Percentiles rank a stretch among this genome's conserved stretches.
phyloP scores from a whole-genome alignment of 208 protist genomes.

The Acanthamoeba sp. region DNA sequence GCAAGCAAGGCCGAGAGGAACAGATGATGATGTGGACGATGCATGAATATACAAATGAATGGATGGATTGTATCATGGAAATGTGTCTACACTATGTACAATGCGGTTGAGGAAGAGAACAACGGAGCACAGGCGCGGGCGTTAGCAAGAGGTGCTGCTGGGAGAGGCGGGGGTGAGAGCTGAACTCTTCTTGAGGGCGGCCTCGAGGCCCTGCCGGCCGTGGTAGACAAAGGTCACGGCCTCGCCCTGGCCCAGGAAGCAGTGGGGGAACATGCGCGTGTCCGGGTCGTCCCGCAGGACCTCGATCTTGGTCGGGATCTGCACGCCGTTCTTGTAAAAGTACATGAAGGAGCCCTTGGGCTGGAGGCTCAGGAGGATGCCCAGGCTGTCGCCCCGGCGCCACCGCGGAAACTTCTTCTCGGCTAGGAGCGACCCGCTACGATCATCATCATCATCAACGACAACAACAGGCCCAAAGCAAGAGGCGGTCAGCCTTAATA shows the following conservation, averaged over 20 bases:
- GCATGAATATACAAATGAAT: too few species aligned
- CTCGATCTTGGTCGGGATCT: not conserved
- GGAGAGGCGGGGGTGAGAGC: too few species aligned
- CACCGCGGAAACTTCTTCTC: slow-evolving; percentile 56
- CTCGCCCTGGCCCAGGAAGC: slow-evolving; percentile 66
- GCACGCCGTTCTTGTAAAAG: slow-evolving; percentile 65
- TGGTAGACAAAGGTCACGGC: slow-evolving; percentile 42
- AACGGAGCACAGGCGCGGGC: too few species aligned
- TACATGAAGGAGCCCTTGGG: slow-evolving; percentile 4
- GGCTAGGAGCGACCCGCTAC: not conserved
- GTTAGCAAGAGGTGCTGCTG: not conserved
- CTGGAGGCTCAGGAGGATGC: slow-evolving; percentile 1
- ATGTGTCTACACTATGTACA: too few species aligned
- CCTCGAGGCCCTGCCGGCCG: not conserved
- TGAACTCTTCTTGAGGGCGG: slow-evolving; percentile 5
- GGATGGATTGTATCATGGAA: too few species aligned
- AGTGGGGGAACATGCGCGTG: slow-evolving; percentile 29
- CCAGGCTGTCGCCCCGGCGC: slow-evolving; percentile 42
- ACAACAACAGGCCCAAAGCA: not conserved
- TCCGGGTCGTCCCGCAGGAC: not conserved
- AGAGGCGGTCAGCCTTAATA: too few species aligned
- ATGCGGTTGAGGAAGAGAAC: too few species aligned
- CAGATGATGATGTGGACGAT: too few species aligned
- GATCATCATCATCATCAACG: not conserved
- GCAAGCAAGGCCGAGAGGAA: too few species aligned